These are phyloP conservation scores for Trichosanthes truncata DNA, from an alignment of 306 rosid species.

Conservation along the genomic window DNA sequence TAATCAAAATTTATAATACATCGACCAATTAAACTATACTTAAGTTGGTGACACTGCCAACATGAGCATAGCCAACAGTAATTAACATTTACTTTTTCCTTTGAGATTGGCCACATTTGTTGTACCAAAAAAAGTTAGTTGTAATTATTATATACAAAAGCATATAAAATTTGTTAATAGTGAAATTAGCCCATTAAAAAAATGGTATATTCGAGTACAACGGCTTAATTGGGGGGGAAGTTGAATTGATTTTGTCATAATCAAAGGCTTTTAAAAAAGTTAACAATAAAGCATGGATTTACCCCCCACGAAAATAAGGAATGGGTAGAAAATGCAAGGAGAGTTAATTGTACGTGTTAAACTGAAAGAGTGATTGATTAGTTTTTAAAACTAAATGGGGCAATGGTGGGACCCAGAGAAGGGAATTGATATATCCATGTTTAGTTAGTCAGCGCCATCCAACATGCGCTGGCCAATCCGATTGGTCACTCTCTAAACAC, in stretches of 20 bases:
- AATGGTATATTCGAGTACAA: background rate
- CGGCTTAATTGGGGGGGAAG: background rate
- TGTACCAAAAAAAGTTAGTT: too few species aligned
- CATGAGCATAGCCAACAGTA: too few species aligned
- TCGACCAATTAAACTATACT: too few species aligned
- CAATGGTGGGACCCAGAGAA: background rate
- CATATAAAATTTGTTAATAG: too few species aligned
- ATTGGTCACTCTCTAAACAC: background rate
- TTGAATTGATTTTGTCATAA: background rate
- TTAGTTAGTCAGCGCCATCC: slow-evolving; percentile 5
- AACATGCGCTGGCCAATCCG: background rate
- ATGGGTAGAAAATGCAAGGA: too few species aligned
- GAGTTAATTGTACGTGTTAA: background rate
- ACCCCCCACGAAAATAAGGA: background rate
- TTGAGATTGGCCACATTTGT: too few species aligned
- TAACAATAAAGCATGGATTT: background rate
- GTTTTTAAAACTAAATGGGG: background rate
- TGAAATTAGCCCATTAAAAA: too few species aligned
- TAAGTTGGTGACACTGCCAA: too few species aligned
- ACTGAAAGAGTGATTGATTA: background rate
- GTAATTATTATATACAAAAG: too few species aligned
- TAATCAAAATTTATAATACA: too few species aligned
- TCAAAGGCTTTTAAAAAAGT: background rate
- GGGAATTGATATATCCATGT: background rate
- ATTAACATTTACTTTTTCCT: too few species aligned